Conservation (phyloP, 352 stramenopile genomes). For the Aphanomyces invadans region DNA sequence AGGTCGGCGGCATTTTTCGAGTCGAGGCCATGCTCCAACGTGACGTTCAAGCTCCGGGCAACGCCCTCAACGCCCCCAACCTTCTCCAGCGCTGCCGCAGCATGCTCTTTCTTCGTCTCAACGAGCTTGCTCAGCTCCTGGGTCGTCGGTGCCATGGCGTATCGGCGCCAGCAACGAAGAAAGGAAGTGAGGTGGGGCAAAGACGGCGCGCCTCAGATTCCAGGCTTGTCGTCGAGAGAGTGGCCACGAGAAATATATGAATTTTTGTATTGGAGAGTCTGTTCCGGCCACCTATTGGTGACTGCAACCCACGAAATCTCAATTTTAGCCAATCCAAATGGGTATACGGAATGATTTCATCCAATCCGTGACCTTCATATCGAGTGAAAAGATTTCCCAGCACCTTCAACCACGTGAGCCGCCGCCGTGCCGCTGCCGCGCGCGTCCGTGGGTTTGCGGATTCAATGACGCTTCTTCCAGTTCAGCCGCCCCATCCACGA, state of each 20-base stretch:
- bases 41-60: slow-evolving; percentile 36
- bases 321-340: no score
- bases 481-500: no score
- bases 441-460: no score
- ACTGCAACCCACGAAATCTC: no score
- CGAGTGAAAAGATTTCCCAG: no score
- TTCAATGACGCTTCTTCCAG: no score
- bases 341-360: no score
- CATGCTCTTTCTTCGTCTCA: slow-evolving; percentile 49
- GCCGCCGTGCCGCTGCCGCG: no score
- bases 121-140: slow-evolving; percentile 56
- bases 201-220: not conserved
- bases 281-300: not conserved
- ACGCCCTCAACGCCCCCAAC: slow-evolving; percentile 54
- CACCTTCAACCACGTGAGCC: not conserved
- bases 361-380: not conserved
- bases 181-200: slow-evolving; percentile 3
- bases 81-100: slow-evolving; percentile 41
- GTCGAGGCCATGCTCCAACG: slow-evolving; percentile 46
- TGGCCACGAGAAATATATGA: not conserved
- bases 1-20: slow-evolving; percentile 39
- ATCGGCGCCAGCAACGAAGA: not conserved
- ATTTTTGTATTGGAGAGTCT: not conserved
- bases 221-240: not conserved
- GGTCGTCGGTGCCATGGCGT: slow-evolving; percentile 28